Conservation (phyloP, 257 asterid genomes). For the Craterostigma plantagineum region DNA sequence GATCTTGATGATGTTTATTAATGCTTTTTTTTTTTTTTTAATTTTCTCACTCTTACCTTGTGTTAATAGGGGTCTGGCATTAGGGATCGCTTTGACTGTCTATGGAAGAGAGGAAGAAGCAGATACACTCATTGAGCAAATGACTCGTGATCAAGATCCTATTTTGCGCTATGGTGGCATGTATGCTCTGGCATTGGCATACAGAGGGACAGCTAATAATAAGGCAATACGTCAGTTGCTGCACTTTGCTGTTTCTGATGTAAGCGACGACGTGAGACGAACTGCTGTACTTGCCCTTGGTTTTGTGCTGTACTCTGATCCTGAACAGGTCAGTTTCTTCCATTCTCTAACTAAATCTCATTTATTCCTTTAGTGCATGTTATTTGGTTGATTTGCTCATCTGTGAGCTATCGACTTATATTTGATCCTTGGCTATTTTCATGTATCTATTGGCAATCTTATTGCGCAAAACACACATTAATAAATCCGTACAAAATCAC, state of each 20-base stretch:
- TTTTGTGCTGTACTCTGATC: slow-evolving; percentile 78
- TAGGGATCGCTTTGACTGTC: slow-evolving; percentile 90
- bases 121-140: slow-evolving; percentile 78
- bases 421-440: no score
- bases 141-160: slow-evolving; percentile 98
- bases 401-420: no score
- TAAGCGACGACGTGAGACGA: slow-evolving; percentile 87
- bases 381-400: no score
- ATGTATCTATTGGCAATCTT: no score
- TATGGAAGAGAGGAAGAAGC: slow-evolving; percentile 98
- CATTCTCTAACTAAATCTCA: not conserved
- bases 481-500: no score
- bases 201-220: slow-evolving; percentile 88
- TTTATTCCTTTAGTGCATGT: no score
- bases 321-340: slow-evolving; percentile 49
- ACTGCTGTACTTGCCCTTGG: slow-evolving; percentile 98
- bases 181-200: slow-evolving; percentile 96
- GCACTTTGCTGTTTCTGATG: slow-evolving; percentile 98
- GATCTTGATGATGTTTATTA: not conserved
- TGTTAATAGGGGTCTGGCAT: slow-evolving; percentile 64
- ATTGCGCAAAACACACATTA: no score
- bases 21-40: no score
- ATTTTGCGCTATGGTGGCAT: slow-evolving; percentile 94
- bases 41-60: slow-evolving; percentile 4
- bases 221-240: slow-evolving; percentile 89